phyloP scores from a whole-genome alignment of 179 eudicot species.

The Monotropa hypopitys region DNA sequence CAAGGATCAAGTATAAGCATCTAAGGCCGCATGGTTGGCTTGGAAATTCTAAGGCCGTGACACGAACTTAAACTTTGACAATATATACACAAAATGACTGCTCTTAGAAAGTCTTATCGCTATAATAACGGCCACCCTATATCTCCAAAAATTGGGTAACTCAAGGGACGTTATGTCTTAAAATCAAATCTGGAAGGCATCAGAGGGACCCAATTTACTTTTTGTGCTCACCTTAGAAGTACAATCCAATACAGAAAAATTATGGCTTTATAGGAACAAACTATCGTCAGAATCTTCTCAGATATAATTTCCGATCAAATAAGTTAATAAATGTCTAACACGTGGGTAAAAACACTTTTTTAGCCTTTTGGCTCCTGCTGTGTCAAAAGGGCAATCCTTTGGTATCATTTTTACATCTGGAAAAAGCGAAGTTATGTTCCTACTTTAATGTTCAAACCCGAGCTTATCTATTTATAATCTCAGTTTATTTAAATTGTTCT shows the following conservation, averaged over 20 bases:
- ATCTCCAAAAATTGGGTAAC: too few relatives aligned
- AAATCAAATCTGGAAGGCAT: too few relatives aligned
- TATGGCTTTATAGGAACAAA: neutral
- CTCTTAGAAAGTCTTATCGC: too few relatives aligned
- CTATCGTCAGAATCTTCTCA: neutral
- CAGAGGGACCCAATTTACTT: too few relatives aligned
- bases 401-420: neutral
- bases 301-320: neutral
- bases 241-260: neutral
- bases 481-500: neutral
- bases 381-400: neutral
- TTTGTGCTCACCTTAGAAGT: neutral
- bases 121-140: too few relatives aligned
- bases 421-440: neutral
- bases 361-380: neutral
- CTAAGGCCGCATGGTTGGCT: too few relatives aligned
- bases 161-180: too few relatives aligned
- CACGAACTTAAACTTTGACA: too few relatives aligned
- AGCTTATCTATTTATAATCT: neutral
- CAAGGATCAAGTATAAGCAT: too few relatives aligned
- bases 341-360: neutral
- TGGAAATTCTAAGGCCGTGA: too few relatives aligned
- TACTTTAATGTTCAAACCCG: neutral
- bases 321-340: neutral
- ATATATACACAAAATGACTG: too few relatives aligned